Evolutionary conservation across 805 yeast species (phyloP), one percentile per base, ranked within the genome.

Genomic region (Ogataea philodendri): DNA sequence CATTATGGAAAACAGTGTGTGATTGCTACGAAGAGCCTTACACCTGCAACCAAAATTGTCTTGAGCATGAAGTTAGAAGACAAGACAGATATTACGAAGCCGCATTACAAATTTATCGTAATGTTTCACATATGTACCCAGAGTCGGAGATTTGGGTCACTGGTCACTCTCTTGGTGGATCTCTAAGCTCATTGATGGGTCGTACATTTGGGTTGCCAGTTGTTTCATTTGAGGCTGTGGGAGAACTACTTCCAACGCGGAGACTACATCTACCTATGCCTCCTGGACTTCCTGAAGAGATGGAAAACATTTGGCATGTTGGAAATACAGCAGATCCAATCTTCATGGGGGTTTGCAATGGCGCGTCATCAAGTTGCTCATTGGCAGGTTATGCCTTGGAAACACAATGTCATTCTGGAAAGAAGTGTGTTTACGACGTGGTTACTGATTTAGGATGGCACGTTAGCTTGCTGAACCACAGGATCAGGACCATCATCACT

Each of bases 301-400:
- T 76, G 62, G 97, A 89, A 51, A 81, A 85, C 45, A 74, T 93
- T 7, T 93, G 95, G 94, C 97, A 93, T 57, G 66, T 93, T 55
- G 98, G 98, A 3, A 90, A 93, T 57, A 93, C 93, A 2, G 97
- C 96, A 0, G 98, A 93, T 57, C 98, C 98, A 1, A 85, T 93
- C 2, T 93, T 71, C 53, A 83, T 89, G 90, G 98, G 98, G 0
- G 89, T 87, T 7, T 93, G 98, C 58, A 88, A 84, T 53, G 98
- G 98, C 7, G 94, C 93, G 1, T 78, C 90, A 4, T 81, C 94
- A 0, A 62, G 89, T 2, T 93, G 98, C 60, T 80, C 90, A 41
- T 70, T 86, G 7, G 96, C 85, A 1, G 98, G 98, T 0, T 93
- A 87, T 59, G 98, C 97, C 8, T 81, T 93, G 96, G 98, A 93